Evolutionary conservation across 1,284 basidiomycete genomes (phyloP).

Genomic region (Melampsora larici-populina): DNA sequence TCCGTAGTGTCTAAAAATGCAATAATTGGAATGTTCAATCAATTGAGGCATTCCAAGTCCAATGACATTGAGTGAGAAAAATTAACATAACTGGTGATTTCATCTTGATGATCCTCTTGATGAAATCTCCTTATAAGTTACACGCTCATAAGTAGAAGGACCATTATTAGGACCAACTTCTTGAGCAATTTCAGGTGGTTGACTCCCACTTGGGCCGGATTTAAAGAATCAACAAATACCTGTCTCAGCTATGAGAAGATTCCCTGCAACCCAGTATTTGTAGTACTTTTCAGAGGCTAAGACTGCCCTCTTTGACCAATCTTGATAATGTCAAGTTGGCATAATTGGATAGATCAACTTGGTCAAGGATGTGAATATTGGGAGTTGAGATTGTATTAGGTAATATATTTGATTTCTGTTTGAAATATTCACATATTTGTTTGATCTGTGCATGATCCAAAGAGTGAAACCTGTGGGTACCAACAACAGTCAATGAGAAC

Average conservation of each 20-base stretch:
- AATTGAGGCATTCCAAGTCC: conserved; percentile 1
- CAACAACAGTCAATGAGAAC: background rate
- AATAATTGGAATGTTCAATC: no score
- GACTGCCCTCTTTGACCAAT: no score
- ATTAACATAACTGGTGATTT: no score
- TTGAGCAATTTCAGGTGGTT: conserved; percentile 28
- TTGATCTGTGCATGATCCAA: no score
- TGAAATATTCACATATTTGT: no score
- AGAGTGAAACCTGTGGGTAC: conserved; percentile 12
- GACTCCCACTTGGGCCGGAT: conserved; percentile 12
- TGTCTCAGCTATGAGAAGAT: background rate
- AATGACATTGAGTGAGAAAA: no score
- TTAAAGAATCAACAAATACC: no score
- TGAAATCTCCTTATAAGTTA: conserved; percentile 15
- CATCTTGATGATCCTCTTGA: no score
- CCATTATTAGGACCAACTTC: conserved; percentile 21
- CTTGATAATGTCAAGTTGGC: background rate
- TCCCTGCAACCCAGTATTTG: conserved; percentile 8
- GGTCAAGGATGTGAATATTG: conserved; percentile 26
- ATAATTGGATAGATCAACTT: conserved; percentile 24
- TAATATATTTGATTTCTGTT: conserved; percentile 37
- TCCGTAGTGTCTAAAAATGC: conserved; percentile 21
- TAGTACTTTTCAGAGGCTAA: conserved; percentile 30
- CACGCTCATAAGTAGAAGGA: conserved; percentile 11
- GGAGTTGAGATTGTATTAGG: conserved; percentile 31